Evolutionary conservation across 306 rosid genomes (phyloP).

Genomic region (Prunus padus): DNA sequence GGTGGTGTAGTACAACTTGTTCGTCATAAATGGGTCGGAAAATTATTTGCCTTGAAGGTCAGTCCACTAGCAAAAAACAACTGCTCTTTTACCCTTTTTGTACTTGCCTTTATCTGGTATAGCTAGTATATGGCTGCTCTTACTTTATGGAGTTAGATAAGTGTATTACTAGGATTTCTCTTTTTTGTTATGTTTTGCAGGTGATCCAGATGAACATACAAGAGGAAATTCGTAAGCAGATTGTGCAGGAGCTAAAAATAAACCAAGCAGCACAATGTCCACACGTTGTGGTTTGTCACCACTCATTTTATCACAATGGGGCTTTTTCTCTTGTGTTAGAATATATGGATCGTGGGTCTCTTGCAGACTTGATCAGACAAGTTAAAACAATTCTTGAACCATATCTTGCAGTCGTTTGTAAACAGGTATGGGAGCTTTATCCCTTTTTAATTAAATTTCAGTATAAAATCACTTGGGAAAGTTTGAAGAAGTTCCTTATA

Average conservation of each 20-base stretch:
- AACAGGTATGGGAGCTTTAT: conserved; percentile 60
- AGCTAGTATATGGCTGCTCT: conserved; percentile 5
- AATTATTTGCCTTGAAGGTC: conserved; percentile 90
- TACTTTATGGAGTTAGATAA: neutral
- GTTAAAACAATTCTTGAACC: conserved; percentile 96
- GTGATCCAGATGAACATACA: conserved; percentile 96
- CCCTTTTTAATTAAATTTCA: conserved; percentile 1
- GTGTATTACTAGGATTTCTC: conserved; percentile 3
- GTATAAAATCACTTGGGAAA: neutral
- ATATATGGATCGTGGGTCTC: conserved; percentile 98
- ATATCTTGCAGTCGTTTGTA: conserved; percentile 96
- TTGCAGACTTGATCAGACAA: conserved; percentile 78
- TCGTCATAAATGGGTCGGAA: conserved; percentile 94
- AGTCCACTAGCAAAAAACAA: conserved; percentile 9
- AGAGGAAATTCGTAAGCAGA: conserved; percentile 94
- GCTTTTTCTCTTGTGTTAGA: conserved; percentile 88
- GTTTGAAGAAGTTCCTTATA: neutral
- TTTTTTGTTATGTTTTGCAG: conserved; percentile 41
- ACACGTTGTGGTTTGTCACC: conserved; percentile 88
- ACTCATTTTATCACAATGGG: conserved; percentile 94
- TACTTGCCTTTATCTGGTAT: conserved; percentile 15
- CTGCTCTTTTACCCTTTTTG: conserved; percentile 9
- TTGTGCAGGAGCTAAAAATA: conserved; percentile 97
- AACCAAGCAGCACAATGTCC: conserved; percentile 96
- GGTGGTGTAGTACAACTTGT: conserved; percentile 98